Evolutionary conservation across 345 rosid genomes (phyloP).

Genomic region (Litchi chinensis): DNA sequence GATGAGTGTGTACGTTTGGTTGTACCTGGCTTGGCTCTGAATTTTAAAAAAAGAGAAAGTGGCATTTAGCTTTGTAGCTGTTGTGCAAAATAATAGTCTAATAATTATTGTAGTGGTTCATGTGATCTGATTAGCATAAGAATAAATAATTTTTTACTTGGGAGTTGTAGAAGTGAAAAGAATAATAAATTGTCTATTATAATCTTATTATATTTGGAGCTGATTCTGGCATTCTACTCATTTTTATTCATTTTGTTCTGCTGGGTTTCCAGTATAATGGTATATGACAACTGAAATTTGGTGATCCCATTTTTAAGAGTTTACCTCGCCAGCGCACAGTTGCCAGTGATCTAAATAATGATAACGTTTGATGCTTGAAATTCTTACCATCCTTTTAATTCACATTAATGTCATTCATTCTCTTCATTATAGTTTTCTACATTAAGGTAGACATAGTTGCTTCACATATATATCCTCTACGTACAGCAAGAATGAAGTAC

Average conservation of each 20-base stretch:
- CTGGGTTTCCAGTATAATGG: neutral
- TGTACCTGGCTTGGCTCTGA: neutral
- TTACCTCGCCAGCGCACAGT: neutral
- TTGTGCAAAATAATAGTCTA: neutral
- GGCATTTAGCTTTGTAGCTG: neutral
- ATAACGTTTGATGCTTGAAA: no score
- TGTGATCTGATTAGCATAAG: neutral
- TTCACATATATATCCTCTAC: neutral
- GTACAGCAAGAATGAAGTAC: neutral
- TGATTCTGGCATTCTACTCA: neutral
- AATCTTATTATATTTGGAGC: neutral
- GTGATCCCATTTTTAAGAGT: neutral
- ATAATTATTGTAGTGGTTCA: neutral
- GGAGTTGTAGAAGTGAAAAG: neutral
- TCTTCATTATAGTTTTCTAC: neutral
- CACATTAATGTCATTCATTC: neutral
- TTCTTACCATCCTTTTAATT: neutral
- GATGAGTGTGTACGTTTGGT: neutral
- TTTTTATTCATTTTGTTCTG: neutral
- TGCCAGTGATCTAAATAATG: no score
- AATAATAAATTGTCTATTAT: no score
- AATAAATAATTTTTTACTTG: neutral
- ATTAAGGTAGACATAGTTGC: neutral
- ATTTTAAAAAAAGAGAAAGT: no score
- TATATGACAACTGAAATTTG: neutral